Evolutionary conservation across 345 rosid genomes (phyloP), one percentile per base, ranked within the genome.

Genomic region (Sisymbrium irio): DNA sequence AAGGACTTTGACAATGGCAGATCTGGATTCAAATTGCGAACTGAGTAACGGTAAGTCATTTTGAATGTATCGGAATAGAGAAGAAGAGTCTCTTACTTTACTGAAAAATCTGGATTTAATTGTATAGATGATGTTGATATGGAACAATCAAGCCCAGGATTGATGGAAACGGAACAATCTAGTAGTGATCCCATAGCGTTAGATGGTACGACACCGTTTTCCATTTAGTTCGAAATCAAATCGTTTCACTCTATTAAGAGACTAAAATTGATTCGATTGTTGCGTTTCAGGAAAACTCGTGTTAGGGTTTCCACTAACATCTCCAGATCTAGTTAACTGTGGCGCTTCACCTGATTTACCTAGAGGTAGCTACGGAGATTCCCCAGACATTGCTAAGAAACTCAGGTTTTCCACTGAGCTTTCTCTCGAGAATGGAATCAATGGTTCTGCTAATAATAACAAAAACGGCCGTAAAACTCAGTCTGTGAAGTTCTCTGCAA

Each of bases 371-470:
- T 77, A 57, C 20, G 83, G 65, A 57, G 82, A 77, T 69, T 85
- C 92, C 10, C 84, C 90, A 9, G 87, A 88, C 6, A 72, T 83
- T 13, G 25, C 55, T 57, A 47, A 77, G 53, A 75, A 54, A 37
- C 69, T 25, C 9, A 78, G 73, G 64, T 55, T 55, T 54, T 85
- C 86, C 1, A 62, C 83, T 64, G 93, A 94, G 81, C 86, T 95
- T 62, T 95, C 97, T 66, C 78, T 95, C 41, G 92, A 91, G 76
- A 83, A 88, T 63, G 96, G 97, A 40, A 82, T 91, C 46, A 67
- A 81, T 42, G 85, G 82, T 14, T 76, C 88, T 14, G 27, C 59
- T 62, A 72, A 51, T 1, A 68, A 68, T 62, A 72, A 51, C 1
- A 68, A 68, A 20, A 55, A 37, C 32, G 56, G 72, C 65, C 79